Percentiles rank a stretch among this genome's conserved stretches.
Evolutionary conservation across 2,329 filamentous ascomycete species (phyloP).

Genomic region (Pseudogymnoascus sp.): DNA sequence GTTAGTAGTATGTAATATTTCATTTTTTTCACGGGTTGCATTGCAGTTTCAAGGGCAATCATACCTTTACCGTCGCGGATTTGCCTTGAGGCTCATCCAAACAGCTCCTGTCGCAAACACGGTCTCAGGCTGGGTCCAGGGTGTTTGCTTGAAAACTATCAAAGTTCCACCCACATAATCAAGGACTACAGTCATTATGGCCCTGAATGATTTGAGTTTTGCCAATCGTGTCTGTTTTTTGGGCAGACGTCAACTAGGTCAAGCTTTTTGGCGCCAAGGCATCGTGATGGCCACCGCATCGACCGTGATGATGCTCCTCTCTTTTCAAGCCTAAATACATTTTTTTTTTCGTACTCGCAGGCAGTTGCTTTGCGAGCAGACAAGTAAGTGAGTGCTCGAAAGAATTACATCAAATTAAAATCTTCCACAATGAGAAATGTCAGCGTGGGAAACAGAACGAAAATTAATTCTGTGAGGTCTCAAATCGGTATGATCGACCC

Average conservation of each 20-base stretch:
- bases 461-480: not conserved
- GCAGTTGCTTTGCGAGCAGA: not conserved
- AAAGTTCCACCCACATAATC: constrained; percentile 1
- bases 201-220: not conserved
- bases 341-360: not conserved
- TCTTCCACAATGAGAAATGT: not conserved
- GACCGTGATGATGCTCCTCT: not conserved
- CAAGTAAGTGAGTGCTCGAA: not conserved
- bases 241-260: not conserved
- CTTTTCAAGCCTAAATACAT: not conserved
- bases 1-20: not conserved
- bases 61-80: not conserved
- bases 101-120: not conserved
- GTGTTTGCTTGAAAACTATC: constrained; percentile 6
- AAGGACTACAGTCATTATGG: not conserved
- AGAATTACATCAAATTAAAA: not conserved
- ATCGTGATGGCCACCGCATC: not conserved
- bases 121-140: not conserved
- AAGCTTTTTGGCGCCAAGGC: constrained; percentile 5
- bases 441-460: not conserved
- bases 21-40: not conserved
- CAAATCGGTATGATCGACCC: not conserved
- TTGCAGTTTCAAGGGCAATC: constrained; percentile 4
- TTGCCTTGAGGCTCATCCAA: not conserved
- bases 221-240: not conserved